A percentile compares a stretch with the other conserved stretches of the same genome.
Conservation (phyloP, 2,329 filamentous ascomycete genomes). For the Raffaelea arxii region DNA sequence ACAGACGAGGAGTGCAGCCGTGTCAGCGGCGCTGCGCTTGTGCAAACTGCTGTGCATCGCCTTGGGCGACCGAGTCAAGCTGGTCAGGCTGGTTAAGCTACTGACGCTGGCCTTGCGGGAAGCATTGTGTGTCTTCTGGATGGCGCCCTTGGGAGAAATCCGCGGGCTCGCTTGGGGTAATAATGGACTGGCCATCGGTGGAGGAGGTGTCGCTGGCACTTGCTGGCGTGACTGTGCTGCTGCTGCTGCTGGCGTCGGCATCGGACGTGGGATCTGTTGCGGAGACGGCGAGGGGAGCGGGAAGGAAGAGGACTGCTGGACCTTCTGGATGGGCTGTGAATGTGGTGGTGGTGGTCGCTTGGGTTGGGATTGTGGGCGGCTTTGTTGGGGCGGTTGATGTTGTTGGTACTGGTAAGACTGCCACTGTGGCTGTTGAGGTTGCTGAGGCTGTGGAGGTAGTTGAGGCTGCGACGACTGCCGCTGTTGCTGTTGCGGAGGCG, state of each 20-base stretch:
- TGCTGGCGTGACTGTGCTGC: neutral
- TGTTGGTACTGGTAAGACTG: constrained; percentile 16
- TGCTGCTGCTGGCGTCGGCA: constrained; percentile 6
- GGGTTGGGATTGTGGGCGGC: constrained; percentile 7
- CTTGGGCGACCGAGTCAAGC: constrained; percentile 23
- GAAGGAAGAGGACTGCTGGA: constrained; percentile 7
- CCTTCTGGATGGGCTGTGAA: constrained; percentile 10
- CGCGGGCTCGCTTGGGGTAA: constrained; percentile 10
- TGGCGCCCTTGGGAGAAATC: constrained; percentile 10
- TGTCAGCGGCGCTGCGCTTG: constrained; percentile 34
- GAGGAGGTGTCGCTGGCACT: constrained; percentile 8
- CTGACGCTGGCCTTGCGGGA: constrained; percentile 15
- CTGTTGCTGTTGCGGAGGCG: constrained; percentile 14
- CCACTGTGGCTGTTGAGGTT: constrained; percentile 16
- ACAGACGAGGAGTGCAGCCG: constrained; percentile 53
- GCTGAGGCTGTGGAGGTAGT: constrained; percentile 16
- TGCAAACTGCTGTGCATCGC: constrained; percentile 20
- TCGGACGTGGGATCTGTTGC: constrained; percentile 6
- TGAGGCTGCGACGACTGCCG: constrained; percentile 11
- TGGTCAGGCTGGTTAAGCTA: too few species aligned
- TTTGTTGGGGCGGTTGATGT: constrained; percentile 13
- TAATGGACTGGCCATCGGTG: constrained; percentile 8
- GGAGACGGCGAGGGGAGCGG: constrained; percentile 7
- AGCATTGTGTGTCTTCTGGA: constrained; percentile 11
- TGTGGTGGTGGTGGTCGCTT: constrained; percentile 9